Evolutionary conservation across 768 basidiomycete species (phyloP).

Genomic region (Termitomyces sp.): DNA sequence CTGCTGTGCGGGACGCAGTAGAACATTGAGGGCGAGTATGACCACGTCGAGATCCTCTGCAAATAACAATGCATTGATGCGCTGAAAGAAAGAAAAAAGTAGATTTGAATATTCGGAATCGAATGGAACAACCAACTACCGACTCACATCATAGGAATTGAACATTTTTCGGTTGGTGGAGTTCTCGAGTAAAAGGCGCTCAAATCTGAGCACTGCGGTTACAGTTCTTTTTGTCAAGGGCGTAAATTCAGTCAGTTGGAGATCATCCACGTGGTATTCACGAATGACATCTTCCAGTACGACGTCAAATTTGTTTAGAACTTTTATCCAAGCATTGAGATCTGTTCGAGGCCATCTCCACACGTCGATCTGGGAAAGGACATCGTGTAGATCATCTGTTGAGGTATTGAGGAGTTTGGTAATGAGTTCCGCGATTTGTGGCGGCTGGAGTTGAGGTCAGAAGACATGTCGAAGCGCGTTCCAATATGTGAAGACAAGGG

Average conservation of each 20-base stretch:
- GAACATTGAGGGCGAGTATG: constrained; percentile 75
- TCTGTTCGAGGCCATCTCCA: constrained; percentile 98
- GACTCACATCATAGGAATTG: constrained; percentile 93
- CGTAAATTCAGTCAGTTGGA: constrained; percentile 80
- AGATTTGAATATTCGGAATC: background rate
- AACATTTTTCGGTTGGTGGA: constrained; percentile 97
- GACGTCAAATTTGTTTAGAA: constrained; percentile 92
- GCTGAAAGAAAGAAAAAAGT: constrained; percentile 44
- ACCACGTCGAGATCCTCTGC: constrained; percentile 90
- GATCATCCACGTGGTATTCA: constrained; percentile 82
- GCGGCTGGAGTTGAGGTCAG: constrained; percentile 47
- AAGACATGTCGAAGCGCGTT: constrained; percentile 19
- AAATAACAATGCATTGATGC: constrained; percentile 83
- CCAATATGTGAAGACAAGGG: constrained; percentile 15
- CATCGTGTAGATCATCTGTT: constrained; percentile 67
- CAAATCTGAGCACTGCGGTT: constrained; percentile 83
- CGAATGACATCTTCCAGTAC: constrained; percentile 81
- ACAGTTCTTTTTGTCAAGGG: constrained; percentile 71
- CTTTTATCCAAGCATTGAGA: constrained; percentile 93
- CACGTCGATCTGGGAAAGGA: constrained; percentile 65
- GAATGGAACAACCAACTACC: constrained; percentile 11
- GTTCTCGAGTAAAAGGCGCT: constrained; percentile 90
- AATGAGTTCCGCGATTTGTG: constrained; percentile 81
- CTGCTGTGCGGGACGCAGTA: constrained; percentile 92
- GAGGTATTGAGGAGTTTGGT: constrained; percentile 61